Conservation (phyloP, 2,329 filamentous ascomycete genomes). For the Microdochium nivale region DNA sequence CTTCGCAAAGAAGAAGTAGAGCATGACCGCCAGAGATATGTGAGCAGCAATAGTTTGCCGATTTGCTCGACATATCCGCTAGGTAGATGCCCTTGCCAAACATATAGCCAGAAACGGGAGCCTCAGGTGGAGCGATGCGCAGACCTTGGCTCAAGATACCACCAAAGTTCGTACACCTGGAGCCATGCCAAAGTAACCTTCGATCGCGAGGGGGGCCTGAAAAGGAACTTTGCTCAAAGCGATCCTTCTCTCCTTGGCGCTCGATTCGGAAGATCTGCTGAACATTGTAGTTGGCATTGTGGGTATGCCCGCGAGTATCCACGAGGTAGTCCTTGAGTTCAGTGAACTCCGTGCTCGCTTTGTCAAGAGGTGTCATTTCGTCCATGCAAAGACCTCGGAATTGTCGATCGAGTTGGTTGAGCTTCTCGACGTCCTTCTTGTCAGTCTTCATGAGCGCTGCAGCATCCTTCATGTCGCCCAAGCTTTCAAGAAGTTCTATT, state of each 20-base stretch:
- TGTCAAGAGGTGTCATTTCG: constrained; percentile 66
- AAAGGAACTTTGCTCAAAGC: constrained; percentile 52
- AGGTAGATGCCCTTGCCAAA: constrained; percentile 88
- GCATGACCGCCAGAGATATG: constrained; percentile 58
- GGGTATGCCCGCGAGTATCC: constrained; percentile 59
- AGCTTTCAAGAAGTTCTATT: constrained; percentile 68
- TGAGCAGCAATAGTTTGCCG: constrained; percentile 65
- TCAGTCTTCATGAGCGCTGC: constrained; percentile 67
- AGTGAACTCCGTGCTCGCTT: constrained; percentile 50
- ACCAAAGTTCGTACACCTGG: constrained; percentile 73
- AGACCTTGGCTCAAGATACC: constrained; percentile 83
- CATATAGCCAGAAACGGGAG: constrained; percentile 74
- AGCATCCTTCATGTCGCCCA: constrained; percentile 80
- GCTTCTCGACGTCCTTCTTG: constrained; percentile 34
- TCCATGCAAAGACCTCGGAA: constrained; percentile 63
- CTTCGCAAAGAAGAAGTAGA: constrained; percentile 75
- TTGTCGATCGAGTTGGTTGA: constrained; percentile 64
- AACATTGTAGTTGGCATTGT: constrained; percentile 50
- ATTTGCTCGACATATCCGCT: constrained; percentile 78
- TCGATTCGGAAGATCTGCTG: constrained; percentile 78
- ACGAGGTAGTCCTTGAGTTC: constrained; percentile 59
- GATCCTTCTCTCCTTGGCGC: constrained; percentile 60
- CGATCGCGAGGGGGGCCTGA: constrained; percentile 48
- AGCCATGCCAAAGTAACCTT: constrained; percentile 81
- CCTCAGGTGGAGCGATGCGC: constrained; percentile 81